Evolutionary conservation across 2,329 filamentous ascomycete genomes (phyloP), one percentile per base, ranked within the genome.

Genomic region (Stagonosporopsis tanaceti): DNA sequence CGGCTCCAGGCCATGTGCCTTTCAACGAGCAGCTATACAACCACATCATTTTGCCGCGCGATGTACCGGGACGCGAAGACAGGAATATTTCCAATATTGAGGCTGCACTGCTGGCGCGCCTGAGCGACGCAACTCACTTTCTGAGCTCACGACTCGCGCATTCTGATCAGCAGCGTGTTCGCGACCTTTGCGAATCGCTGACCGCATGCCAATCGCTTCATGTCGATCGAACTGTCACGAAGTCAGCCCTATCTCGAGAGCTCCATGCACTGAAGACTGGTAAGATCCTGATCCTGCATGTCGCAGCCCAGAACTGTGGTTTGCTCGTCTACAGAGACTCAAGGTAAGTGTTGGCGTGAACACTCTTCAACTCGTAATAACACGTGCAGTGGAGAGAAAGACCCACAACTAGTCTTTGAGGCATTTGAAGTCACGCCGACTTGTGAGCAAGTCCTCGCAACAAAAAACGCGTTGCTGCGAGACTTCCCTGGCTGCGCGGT

Each of bases 351-450:
- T 37, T 12, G n/a, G 30, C 3, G 2, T 35, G n/a, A 4, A 2
- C 7, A 2, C 12, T 12, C 30, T 7, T 14, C 17, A 14, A 7
- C 12, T 32, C 11, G 3, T 12, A 34, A 50, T 67, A 20, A 67
- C 47, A 25, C 5, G n/a, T 28, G 4, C 32, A 69, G 66, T 14
- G 22, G 42, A 1, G n/a, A 41, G 11, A 57, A 47, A 9, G 52
- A 61, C 20, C 40, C 52, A 4, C 42, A 37, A 20, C 60, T 82
- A 63, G 17, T 85, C 53, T 83, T 89, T 44, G 87, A 90, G 68
- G 79, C 79, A 0, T 89, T 89, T 53, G 87, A 90, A 67, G 78
- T 83, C 0, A 87, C 86, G 0, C 77, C 88, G 0, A 67, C 68
- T 0, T 84, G 83, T 1, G 77, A 84, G 40, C 73, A 80, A 14